Evolutionary conservation across 1,284 basidiomycete species (phyloP), one percentile per base, ranked within the genome.

Genomic region (Paramarasmius palmivorus): DNA sequence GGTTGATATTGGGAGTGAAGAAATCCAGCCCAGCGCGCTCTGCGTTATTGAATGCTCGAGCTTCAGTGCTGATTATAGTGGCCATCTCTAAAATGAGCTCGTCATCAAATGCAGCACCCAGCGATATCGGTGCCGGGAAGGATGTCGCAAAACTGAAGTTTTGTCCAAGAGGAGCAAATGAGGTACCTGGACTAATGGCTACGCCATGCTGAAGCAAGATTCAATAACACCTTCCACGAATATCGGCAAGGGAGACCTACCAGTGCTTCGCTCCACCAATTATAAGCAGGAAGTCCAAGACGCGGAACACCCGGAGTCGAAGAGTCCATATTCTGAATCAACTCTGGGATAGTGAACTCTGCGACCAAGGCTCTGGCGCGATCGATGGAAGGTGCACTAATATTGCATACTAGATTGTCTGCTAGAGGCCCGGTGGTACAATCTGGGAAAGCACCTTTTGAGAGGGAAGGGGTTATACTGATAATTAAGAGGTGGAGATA

Each of bases 41-140:
- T 29, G 61, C 69, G 50, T 84, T 83, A 63, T 77, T 79, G 69
- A 82, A 83, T 0, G 80, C 80, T 15, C 82, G 73, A 3, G 76
- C 79, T 61, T 84, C 80, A 0, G 75, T 83, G 54, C 80, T 78
- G 59, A 82, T 73, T 36, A 80, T 65, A 2, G 70, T 68, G 3
- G 79, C 80, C 25, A 82, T 63, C 2, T 66, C 61, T 55, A 78
- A 73, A 48, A 83, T 72, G 44, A 84, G 71, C 1, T 69, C 63
- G 54, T 82, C 79, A 57, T 84, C 77, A 84, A 95, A 95, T 37
- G 93, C 90, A 54, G 93, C 92, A 65, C 92, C 90, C 85, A 95
- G 89, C 63, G 92, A 83, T 63, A 95, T 95, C 55, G 93, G 95
- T 65, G 91, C 71, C 2, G 81, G 81, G 66, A 84, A 83, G 2